Evolutionary conservation across 768 basidiomycete genomes (phyloP), one percentile per base, ranked within the genome.

Genomic region (Tulasnella sp.): DNA sequence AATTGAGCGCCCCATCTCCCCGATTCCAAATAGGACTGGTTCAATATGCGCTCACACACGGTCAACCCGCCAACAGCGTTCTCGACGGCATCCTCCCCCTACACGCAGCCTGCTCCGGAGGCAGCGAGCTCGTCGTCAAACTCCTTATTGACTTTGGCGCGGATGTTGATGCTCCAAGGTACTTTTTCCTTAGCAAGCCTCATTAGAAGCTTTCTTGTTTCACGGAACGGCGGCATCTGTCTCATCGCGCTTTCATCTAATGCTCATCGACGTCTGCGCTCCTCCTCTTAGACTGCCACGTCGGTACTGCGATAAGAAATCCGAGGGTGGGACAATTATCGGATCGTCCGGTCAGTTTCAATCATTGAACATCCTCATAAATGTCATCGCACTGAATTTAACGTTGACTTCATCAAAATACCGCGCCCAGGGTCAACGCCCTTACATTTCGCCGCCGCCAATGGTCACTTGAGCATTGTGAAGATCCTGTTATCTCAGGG

Each of bases 111-210:
- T 88, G 83, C 65, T 87, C 91, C 0, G 90, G 90, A 22, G 96
- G 96, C 1, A 88, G 82, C 67, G 88, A 87, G 58, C 79, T 83
- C 59, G 87, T 97, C 45, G 92, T 98, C 42, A 80, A 82, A 66
- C 77, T 93, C 63, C 74, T 99, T 48, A 86, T 99, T 66, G 90
- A 96, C 62, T 75, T 83, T 60, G 94, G 96, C 21, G 96, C 96
- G n/a, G 96, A 99, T 68, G 94, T 97, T 29, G 98, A 98, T 71
- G 92, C 92, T 3, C 85, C 91, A 54, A 82, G 93, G 87, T 88
- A 54, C 61, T 79, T 50, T 12, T 53, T n/a, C 45, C 30, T 25
- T 49, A 42, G 38, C 44, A 61, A 30, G 44, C 53, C 41, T 67
- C 56, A 38, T 53, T 61, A 87, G 87, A 66, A 75, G 87, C 31